Conservation (phyloP, 2,329 filamentous ascomycete species). For the Coleophoma eucalyptorum region DNA sequence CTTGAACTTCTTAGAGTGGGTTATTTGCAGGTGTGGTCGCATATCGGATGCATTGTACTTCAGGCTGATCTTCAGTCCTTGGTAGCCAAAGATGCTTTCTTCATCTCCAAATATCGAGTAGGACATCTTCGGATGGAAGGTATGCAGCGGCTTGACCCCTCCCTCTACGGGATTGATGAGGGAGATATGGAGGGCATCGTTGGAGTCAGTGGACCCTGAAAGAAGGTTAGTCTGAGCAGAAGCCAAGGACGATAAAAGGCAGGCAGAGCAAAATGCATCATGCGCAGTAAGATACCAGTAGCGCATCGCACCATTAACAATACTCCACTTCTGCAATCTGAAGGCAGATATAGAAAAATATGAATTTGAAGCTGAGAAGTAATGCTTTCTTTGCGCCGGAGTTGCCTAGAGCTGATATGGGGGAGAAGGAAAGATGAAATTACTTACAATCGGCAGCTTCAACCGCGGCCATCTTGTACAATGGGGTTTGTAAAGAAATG, state of each 20-base stretch:
- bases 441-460: slow-evolving; percentile 18
- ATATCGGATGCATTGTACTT: slow-evolving; percentile 68
- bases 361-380: no score
- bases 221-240: not conserved
- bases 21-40: slow-evolving; percentile 69
- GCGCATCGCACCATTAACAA: not conserved
- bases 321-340: no score
- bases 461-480: slow-evolving; percentile 14
- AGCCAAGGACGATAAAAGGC: not conserved
- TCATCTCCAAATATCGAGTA: slow-evolving; percentile 94
- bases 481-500: not conserved
- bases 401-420: no score
- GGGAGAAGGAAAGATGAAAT: not conserved
- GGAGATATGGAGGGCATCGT: slow-evolving; percentile 57
- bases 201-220: slow-evolving; percentile 26
- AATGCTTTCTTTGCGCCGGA: slow-evolving; percentile 10
- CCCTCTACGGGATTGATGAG: slow-evolving; percentile 47
- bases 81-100: slow-evolving; percentile 87
- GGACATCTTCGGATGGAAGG: slow-evolving; percentile 83
- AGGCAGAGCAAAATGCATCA: not conserved
- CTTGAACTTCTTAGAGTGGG: slow-evolving; percentile 68
- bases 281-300: not conserved
- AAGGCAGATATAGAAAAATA: no score
- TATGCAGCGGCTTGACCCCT: slow-evolving; percentile 52
- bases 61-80: slow-evolving; percentile 72